Evolutionary conservation across 2,329 filamentous ascomycete species (phyloP), one percentile per base, ranked within the genome.

Genomic region (Colletotrichum gloeosporioides): DNA sequence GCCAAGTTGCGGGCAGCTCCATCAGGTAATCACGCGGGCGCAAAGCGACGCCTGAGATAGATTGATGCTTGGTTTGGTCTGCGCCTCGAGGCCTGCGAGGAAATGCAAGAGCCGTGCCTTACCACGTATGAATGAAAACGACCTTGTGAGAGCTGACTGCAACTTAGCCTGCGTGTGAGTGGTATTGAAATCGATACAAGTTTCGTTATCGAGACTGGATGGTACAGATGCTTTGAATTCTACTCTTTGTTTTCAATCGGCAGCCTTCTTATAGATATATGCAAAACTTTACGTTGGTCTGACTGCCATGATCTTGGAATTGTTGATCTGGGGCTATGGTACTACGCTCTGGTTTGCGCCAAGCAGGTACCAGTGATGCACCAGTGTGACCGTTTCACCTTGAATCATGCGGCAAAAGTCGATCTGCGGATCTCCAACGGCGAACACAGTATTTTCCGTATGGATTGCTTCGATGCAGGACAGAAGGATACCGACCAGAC

Each of bases 201-300:
- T 44, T 44, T 44, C 0, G 2, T 18, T 9, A 2, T 6, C 36
- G 8, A 9, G 0, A 39, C 16, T 39, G 36, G 16, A 0, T 6
- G 16, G 8, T 5, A 39, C 16, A 3, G 8, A 0, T 4, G 9
- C 18, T 44, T n/a, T n/a, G 1, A 12, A n/a, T 49, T 0, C 0
- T n/a, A n/a, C 9, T 5, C 18, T n/a, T 5, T 9, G 18, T 1
- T 4, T 18, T 4, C 8, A n/a, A 49, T n/a, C 18, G 1, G 12
- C 9, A n/a, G 39, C 1, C 39, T n/a, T 10, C 39, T n/a, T 12
- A 44, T 6, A n/a, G 39, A 44, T 44, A 2, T 9, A 18, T 4
- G 0, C 1, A 0, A 44, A 18, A n/a, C 15, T 10, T 0, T 18
- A 44, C 9, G 2, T 44, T 3, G 4, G 15, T 16, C 0, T 0